Evolutionary conservation across 345 rosid genomes (phyloP).

Genomic region (Alliaria petiolata): DNA sequence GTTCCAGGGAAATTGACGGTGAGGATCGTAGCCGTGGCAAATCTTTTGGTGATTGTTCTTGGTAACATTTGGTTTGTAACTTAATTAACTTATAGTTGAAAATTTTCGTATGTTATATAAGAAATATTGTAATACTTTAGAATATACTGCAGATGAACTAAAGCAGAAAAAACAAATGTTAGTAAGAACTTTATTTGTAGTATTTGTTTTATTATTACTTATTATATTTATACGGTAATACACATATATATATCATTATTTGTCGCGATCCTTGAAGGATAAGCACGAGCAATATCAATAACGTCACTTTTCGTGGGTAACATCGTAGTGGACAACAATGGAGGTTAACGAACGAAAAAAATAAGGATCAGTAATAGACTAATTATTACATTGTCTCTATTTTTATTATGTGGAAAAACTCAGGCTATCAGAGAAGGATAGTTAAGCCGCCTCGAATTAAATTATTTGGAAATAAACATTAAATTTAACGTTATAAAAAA

Average conservation of each 20-base stretch:
- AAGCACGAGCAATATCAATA: constrained; percentile 2
- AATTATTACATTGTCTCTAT: too few species aligned
- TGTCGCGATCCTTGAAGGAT: constrained; percentile 16
- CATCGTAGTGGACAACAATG: constrained; percentile 13
- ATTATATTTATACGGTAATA: not conserved
- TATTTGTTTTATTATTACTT: too few species aligned
- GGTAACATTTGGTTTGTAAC: not conserved
- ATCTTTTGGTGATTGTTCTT: constrained; percentile 1
- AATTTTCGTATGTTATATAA: not conserved
- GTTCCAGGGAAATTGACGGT: constrained; percentile 3
- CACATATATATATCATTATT: not conserved
- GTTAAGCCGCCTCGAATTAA: not conserved
- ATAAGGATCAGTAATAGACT: not conserved
- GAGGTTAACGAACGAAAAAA: not conserved
- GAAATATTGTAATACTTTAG: not conserved
- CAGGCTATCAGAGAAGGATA: not conserved
- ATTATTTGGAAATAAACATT: not conserved
- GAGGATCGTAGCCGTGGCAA: not conserved
- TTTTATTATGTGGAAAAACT: not conserved
- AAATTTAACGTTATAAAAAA: not conserved
- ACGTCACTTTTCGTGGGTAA: constrained; percentile 12
- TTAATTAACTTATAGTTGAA: not conserved
- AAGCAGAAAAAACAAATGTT: not conserved
- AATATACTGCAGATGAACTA: not conserved
- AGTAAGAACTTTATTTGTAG: too few species aligned